phyloP scores from a whole-genome alignment of 1,284 basidiomycete genomes.

The Exobasidium cylindrosporum region DNA sequence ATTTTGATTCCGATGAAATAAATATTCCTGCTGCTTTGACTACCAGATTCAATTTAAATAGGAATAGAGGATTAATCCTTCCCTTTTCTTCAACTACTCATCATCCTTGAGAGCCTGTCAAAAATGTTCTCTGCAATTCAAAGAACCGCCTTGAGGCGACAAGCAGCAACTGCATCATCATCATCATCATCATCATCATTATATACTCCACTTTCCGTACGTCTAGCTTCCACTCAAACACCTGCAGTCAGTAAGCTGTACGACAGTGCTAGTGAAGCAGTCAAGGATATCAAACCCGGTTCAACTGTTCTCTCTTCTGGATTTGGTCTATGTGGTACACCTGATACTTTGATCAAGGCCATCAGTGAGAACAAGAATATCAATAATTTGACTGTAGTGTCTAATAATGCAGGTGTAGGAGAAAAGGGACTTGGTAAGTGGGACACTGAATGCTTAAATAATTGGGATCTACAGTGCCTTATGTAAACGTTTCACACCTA shows the following conservation, averaged over 20 bases:
- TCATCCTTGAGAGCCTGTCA: neutral
- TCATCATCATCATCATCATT: neutral
- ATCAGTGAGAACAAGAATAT: conserved; percentile 34
- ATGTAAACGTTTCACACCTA: neutral
- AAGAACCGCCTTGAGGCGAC: neutral
- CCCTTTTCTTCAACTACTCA: neutral
- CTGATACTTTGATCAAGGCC: conserved; percentile 50
- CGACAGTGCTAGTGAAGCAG: conserved; percentile 40
- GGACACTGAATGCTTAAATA: neutral
- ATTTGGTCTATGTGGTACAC: conserved; percentile 53
- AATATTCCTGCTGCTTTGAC: no score
- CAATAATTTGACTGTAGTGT: conserved; percentile 45
- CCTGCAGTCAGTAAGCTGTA: conserved; percentile 32
- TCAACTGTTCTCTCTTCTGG: conserved; percentile 45
- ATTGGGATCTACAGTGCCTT: neutral
- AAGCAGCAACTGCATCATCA: neutral
- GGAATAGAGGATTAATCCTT: no score
- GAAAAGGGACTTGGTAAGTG: conserved; percentile 36
- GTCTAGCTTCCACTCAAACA: conserved; percentile 15
- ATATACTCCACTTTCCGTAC: conserved; percentile 3
- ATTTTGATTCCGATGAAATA: no score
- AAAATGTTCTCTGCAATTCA: neutral
- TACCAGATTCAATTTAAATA: no score
- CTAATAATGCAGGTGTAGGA: conserved; percentile 53
- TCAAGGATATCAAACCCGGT: conserved; percentile 45